Conservation (phyloP, 2,329 filamentous ascomycete genomes). For the Tolypocladium guangdongense region DNA sequence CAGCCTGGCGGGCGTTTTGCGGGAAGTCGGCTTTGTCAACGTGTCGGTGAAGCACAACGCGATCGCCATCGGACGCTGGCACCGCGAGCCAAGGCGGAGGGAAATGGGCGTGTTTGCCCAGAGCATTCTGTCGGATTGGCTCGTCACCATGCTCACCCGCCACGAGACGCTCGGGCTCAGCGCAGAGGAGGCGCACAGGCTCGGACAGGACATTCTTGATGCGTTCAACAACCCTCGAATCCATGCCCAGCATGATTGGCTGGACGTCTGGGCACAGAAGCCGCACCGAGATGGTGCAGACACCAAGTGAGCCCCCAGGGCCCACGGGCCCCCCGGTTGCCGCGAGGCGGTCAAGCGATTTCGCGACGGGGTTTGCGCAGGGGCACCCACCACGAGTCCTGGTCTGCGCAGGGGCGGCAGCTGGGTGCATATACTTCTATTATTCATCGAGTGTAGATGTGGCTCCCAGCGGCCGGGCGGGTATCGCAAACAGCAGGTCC, state of each 20-base stretch:
- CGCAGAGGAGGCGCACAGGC: constrained; percentile 19
- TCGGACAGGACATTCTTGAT: constrained; percentile 19
- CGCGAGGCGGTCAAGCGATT: neutral
- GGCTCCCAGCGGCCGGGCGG: neutral
- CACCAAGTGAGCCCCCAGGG: neutral
- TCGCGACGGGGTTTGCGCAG: neutral
- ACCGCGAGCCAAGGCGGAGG: constrained; percentile 19
- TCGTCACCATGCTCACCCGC: constrained; percentile 21
- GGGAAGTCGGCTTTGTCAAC: constrained; percentile 23
- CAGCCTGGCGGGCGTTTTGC: constrained; percentile 16
- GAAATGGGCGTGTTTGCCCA: constrained; percentile 28
- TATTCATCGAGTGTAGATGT: neutral
- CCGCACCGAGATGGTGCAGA: constrained; percentile 8
- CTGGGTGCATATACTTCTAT: neutral
- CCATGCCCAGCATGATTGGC: constrained; percentile 23
- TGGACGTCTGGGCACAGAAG: constrained; percentile 28
- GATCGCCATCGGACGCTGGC: constrained; percentile 27
- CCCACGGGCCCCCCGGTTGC: neutral
- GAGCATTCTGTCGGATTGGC: constrained; percentile 22
- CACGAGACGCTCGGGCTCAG: constrained; percentile 20
- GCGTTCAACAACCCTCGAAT: constrained; percentile 20
- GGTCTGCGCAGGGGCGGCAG: no score
- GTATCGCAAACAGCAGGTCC: neutral
- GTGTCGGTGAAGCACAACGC: constrained; percentile 16
- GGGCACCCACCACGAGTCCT: neutral